Conservation (phyloP, 306 rosid species). For the Elaeagnus macrophylla region DNA sequence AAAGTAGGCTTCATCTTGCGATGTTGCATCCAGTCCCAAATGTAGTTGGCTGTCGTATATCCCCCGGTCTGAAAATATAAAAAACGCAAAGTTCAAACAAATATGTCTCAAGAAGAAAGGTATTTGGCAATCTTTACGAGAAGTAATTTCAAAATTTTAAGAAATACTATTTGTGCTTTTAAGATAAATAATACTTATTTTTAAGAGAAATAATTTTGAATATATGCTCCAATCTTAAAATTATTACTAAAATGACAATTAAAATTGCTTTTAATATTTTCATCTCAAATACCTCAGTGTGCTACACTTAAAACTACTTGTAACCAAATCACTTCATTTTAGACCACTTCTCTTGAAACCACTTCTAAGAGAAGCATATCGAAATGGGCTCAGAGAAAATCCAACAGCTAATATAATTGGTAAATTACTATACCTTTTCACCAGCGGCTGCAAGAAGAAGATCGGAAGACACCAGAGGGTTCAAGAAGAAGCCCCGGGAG, state of each 20-base stretch:
- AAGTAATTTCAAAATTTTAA: too few relatives aligned
- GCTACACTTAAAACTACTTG: too few relatives aligned
- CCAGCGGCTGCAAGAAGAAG: conserved; percentile 73
- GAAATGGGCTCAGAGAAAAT: not conserved
- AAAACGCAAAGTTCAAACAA: conserved; percentile 7
- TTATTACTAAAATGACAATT: not conserved
- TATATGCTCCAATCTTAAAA: too few relatives aligned
- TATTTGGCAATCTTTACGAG: too few relatives aligned
- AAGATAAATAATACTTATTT: too few relatives aligned
- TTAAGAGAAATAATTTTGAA: too few relatives aligned
- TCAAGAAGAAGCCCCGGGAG: conserved; percentile 48
- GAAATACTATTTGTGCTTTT: too few relatives aligned
- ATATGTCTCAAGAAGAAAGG: not conserved
- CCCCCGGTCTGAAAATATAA: conserved; percentile 63
- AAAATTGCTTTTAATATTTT: too few relatives aligned
- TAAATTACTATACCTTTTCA: conserved; percentile 56
- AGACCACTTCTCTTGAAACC: too few relatives aligned
- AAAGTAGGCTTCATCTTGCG: conserved; percentile 35
- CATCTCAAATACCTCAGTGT: too few relatives aligned
- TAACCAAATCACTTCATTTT: too few relatives aligned
- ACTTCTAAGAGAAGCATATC: too few relatives aligned
- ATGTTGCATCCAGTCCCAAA: conserved; percentile 85
- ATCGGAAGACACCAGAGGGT: conserved; percentile 39
- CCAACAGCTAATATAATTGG: not conserved
- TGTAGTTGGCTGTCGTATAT: conserved; percentile 71